phyloP scores from a whole-genome alignment of 2,329 filamentous ascomycete genomes.

The Penicillium sp. region DNA sequence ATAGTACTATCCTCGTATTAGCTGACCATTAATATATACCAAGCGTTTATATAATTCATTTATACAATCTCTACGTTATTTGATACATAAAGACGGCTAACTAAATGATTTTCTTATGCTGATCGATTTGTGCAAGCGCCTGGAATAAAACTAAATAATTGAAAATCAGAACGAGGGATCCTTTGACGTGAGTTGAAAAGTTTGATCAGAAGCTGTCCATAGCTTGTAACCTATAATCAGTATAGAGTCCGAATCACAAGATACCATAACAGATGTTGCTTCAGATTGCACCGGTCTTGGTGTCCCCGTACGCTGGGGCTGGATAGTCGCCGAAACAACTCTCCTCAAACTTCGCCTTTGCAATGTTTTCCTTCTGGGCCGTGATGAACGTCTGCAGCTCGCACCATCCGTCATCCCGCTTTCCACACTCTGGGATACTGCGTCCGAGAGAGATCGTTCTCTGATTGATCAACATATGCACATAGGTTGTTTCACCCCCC shows the following conservation, averaged over 20 bases:
- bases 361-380: conserved; percentile 59
- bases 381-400: conserved; percentile 67
- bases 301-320: background rate
- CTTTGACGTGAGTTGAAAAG: background rate
- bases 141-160: background rate
- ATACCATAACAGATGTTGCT: background rate
- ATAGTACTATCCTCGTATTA: too few relatives aligned
- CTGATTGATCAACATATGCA: conserved; percentile 74
- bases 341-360: conserved; percentile 60
- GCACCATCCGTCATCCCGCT: conserved; percentile 72
- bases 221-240: background rate
- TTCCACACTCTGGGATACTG: conserved; percentile 65
- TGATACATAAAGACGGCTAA: too few relatives aligned
- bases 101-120: background rate
- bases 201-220: too few relatives aligned
- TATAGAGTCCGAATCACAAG: background rate
- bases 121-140: background rate
- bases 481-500: conserved; percentile 61
- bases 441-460: conserved; percentile 66
- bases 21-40: too few relatives aligned
- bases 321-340: conserved; percentile 58
- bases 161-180: background rate
- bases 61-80: background rate
- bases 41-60: too few relatives aligned
- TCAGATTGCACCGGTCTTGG: background rate